These are phyloP conservation scores for Globisporangium lucens DNA, from an alignment of 352 stramenopile species.

Conservation along the genomic window DNA sequence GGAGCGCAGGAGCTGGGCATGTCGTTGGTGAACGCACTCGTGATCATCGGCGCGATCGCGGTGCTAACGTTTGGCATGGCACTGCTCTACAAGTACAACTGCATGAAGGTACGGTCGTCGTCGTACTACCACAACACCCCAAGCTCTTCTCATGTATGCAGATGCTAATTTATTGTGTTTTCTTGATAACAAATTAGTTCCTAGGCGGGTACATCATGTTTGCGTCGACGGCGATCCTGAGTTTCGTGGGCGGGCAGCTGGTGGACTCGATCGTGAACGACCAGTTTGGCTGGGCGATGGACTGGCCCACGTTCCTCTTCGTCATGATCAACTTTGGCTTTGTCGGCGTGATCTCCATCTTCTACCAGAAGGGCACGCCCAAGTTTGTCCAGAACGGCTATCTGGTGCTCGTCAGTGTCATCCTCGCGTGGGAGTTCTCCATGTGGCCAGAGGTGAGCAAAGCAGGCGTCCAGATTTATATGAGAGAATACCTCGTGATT, in stretches of 20 bases:
- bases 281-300: conserved; percentile 67
- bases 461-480: too few species aligned
- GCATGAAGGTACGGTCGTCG: conserved; percentile 44
- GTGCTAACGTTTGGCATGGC: conserved; percentile 88
- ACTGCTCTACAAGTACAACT: conserved; percentile 89
- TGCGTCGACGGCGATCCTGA: conserved; percentile 79
- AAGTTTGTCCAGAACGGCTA: conserved; percentile 93
- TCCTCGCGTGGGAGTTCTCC: conserved; percentile 97
- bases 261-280: conserved; percentile 78
- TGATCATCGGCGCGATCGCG: conserved; percentile 86
- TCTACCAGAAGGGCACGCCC: conserved; percentile 85
- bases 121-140: too few species aligned
- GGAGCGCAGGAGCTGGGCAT: conserved; percentile 44
- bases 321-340: conserved; percentile 91
- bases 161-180: background rate
- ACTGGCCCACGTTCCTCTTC: conserved; percentile 81
- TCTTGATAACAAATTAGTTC: conserved; percentile 29
- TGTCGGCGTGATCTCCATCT: conserved; percentile 87
- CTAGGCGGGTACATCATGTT: conserved; percentile 89
- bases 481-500: too few species aligned
- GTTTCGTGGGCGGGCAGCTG: conserved; percentile 83
- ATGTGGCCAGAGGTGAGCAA: conserved; percentile 93
- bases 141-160: too few species aligned
- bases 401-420: conserved; percentile 93
- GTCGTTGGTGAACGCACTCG: conserved; percentile 84